phyloP scores from a whole-genome alignment of 495 filamentous ascomycete genomes.

The Jackrogersella minutella region DNA sequence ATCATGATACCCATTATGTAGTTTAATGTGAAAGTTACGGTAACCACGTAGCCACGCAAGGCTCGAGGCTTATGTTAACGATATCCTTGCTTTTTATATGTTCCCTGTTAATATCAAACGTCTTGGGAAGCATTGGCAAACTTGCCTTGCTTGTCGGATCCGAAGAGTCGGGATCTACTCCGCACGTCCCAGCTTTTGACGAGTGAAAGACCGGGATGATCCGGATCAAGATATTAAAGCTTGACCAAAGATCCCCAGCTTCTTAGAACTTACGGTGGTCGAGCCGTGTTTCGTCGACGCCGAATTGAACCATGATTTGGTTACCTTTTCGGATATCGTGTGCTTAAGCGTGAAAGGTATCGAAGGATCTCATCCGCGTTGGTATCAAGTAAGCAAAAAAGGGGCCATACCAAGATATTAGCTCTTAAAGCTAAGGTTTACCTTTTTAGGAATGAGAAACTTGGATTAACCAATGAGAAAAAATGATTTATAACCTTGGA shows the following conservation, averaged over 20 bases:
- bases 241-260: background rate
- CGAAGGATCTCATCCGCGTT: no score
- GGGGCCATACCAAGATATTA: background rate
- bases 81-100: background rate
- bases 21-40: no score
- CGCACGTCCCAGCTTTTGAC: background rate
- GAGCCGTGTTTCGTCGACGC: constrained; percentile 21
- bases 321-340: background rate
- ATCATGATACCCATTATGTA: no score
- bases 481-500: no score
- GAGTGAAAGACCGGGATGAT: background rate
- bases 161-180: constrained; percentile 24
- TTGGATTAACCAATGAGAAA: background rate
- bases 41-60: no score
- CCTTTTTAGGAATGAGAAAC: background rate
- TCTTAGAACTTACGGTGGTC: background rate
- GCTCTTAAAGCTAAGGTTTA: background rate
- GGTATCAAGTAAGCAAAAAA: no score
- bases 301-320: background rate
- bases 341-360: background rate
- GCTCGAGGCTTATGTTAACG: no score
- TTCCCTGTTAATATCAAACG: constrained; percentile 21
- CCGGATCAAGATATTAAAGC: background rate
- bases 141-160: constrained; percentile 10
- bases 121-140: no score